Evolutionary conservation across 75 land plant genomes (phyloP), one percentile per base, ranked within the genome.

Genomic region (Selaginella moellendorffii): DNA sequence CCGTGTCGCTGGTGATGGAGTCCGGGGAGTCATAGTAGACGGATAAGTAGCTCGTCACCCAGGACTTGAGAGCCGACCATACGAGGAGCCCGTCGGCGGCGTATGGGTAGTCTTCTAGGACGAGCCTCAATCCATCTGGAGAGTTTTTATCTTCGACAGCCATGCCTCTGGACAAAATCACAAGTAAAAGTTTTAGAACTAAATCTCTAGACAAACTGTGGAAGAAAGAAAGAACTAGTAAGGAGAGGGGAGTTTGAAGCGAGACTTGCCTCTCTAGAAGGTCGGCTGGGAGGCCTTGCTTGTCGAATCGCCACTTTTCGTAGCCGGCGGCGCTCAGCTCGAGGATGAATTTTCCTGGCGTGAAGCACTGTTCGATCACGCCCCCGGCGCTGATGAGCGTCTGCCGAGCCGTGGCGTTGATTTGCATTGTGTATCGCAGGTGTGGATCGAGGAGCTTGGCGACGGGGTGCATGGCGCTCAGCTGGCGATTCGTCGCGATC

Each of bases 391-490:
- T 86, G 71, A 86, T 83, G 46, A 89, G 72, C 31, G 29, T 75
- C 61, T 86, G 90, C 1, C 96, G 80, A 0, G 96, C 90, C 28
- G 81, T 51, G 2, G 76, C 86, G 31, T 89, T 89, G 71, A 89
- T 89, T 80, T 85, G 86, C 54, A 86, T 42, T 0, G 96, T 89
- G 76, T 89, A 85, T 1, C 96, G 58, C 78, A 89, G 77, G 71
- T 89, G 96, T 2, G 90, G 90, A 25, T 83, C 75, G 36, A 89
- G 67, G 25, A 89, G 78, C 76, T 81, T 86, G 69, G 53, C 81
- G 1, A 89, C 70, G 1, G 90, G 96, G 69, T 89, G 96, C 86
- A 89, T 77, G 30, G 77, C 70, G 78, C 96, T 89, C 56, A 89
- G 30, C 63, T 81, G 84, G 56, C 96, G 69, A 67, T 89, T 80